phyloP scores from a whole-genome alignment of 257 asterid genomes.

The Avicennia marina region DNA sequence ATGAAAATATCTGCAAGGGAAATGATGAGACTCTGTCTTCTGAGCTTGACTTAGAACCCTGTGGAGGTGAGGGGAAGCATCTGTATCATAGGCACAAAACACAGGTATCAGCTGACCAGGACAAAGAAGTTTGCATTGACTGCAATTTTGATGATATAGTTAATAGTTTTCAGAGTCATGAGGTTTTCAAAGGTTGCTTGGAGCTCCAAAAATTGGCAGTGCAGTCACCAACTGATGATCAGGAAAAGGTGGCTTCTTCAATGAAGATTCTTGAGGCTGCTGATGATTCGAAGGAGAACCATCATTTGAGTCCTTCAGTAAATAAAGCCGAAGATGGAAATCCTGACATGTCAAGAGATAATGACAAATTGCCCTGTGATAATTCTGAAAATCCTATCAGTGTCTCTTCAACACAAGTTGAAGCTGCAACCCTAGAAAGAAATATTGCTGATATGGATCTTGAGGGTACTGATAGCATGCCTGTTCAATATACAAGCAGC shows the following conservation, averaged over 20 bases:
- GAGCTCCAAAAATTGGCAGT: constrained; percentile 48
- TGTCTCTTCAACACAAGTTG: constrained; percentile 24
- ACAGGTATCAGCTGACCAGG: constrained; percentile 24
- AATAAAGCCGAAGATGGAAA: constrained; percentile 33
- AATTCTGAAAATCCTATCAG: constrained; percentile 27
- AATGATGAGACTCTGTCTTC: constrained; percentile 19
- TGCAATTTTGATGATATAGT: constrained; percentile 27
- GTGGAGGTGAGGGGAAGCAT: constrained; percentile 31
- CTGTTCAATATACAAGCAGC: constrained; percentile 25
- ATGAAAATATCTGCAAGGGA: constrained; percentile 17
- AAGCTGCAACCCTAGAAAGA: constrained; percentile 24
- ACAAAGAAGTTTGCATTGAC: constrained; percentile 15
- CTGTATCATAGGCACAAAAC: constrained; percentile 21
- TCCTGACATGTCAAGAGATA: constrained; percentile 31
- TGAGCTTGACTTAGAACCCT: constrained; percentile 26
- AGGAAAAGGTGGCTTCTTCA: constrained; percentile 26
- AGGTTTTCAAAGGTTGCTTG: constrained; percentile 69
- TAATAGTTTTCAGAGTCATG: constrained; percentile 33
- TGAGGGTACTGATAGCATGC: constrained; percentile 27
- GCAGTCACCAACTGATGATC: constrained; percentile 32
- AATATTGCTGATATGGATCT: constrained; percentile 20
- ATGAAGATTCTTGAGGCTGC: constrained; percentile 19
- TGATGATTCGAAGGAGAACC: constrained; percentile 30
- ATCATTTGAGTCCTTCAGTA: constrained; percentile 26
- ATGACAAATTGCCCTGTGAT: constrained; percentile 13